Base-by-base conservation (phyloP, 2,329 filamentous ascomycete genomes). In the Colletotrichum tamarilloi region DNA sequence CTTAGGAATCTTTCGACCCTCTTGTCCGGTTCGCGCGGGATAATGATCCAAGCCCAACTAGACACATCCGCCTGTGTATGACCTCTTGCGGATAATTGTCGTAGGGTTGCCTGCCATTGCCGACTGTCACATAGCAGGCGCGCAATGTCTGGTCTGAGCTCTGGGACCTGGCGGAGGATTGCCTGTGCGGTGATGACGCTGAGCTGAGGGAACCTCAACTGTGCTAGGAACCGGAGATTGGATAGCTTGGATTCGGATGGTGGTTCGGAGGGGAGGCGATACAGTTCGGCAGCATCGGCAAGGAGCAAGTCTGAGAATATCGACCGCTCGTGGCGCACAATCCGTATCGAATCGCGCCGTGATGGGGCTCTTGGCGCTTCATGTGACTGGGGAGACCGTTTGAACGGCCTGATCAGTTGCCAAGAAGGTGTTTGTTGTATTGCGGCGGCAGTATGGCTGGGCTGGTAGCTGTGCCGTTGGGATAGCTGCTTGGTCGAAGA, bases 31-130 rank as follows among this genome's bases (percentile, higher is more conserved):
- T 62, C 30, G 7, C 28, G 26, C 32, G 59, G 32, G 38, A 67
- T 6, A 5, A 76, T 49, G 26, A 68, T 64, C 62, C 60, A 62
- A 7, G 57, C 59, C 74, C 74, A 76, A 28, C 62, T 42, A 16
- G 53, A 49, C 2, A 75, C 30, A 16, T 76, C 52, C 5, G 42
- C 59, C 49, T 9, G 16, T 7, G 11, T 35, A 22, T 58, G 24
- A 0, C 69, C 69, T 16, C n/a, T 62, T 5, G 19, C 12, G 26
- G n/a, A 49, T 30, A 76, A 35, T n/a, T 38, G 59, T 8, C 1
- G 7, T 14, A 67, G 22, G 5, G 4, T 60, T 24, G 14, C 9
- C 24, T 12, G 19, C 73, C 74, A 68, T 16, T 38, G 26, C 12
- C 6, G 14, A 5, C 59, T 19, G 24, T 46, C 42, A n/a, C 42